Base-by-base conservation (phyloP, 1,284 basidiomycete species). In the Moesziomyces parantarcticus region DNA sequence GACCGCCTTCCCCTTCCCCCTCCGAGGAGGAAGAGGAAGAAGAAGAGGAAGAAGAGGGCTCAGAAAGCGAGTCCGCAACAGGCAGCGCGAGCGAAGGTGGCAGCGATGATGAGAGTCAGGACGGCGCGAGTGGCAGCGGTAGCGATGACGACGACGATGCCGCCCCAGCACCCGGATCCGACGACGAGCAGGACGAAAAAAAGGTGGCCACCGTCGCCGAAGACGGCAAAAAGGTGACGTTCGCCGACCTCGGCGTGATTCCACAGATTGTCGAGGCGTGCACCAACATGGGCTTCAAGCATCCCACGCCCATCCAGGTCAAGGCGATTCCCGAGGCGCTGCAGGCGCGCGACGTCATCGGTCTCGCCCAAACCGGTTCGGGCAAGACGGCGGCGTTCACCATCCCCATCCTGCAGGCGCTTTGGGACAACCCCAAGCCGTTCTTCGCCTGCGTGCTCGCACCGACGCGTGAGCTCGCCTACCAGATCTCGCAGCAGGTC, bases 301-400 rank as follows among this genome's bases (percentile, higher is more conserved):
- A 88, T 54, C 97, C 97, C 0, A 97, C 96, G 10, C 91, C 92
- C 60, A 99, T 99, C 77, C 97, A 99, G 85, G 86, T 88, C 16
- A 90, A 94, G 78, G 88, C 89, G n/a, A 89, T 99, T 56, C 97
- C 97, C 0, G 90, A 91, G 85, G 96, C 96, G 14, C 86, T 99
- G 1, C 87, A 92, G 80, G 94, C 94, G 0, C 89, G 91, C 79
- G 97, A 99, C 85, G 93, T 99, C 73, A 99, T 99, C 66, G 97
- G 97, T 23, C 92, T 99, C 20, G 97, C 97, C 22, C 92, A 94
- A 79, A 99, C 97, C 1, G 97, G 97, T 48, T 95, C 92, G 18
- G 97, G 97, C 75, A 99, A 99, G 86, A 99, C 97, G 1, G 97
- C 95, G 11, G 97, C 97, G 3, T 99, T 99, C 85, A 92, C 92